Evolutionary conservation across 1,284 basidiomycete genomes (phyloP).

Genomic region (Trametes polyzona): DNA sequence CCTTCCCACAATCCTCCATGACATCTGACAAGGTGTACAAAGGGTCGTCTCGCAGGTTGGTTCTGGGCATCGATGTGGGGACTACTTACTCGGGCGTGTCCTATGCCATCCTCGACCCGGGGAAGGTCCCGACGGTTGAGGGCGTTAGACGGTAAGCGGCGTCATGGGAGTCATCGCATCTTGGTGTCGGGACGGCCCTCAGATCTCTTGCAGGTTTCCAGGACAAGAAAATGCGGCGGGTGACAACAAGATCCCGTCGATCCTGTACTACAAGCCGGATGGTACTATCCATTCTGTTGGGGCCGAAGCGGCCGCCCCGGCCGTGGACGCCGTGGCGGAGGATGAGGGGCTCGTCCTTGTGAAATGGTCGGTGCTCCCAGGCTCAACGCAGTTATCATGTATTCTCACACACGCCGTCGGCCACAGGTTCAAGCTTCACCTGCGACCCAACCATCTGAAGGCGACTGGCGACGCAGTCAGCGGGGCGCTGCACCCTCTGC

Average conservation of each 20-base stretch:
- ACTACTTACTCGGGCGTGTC: slow-evolving; percentile 57
- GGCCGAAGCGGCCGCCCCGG: slow-evolving; percentile 53
- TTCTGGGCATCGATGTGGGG: slow-evolving; percentile 55
- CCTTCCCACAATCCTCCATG: slow-evolving; percentile 9
- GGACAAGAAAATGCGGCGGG: slow-evolving; percentile 45
- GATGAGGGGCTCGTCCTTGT: slow-evolving; percentile 51
- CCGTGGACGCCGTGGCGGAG: slow-evolving; percentile 44
- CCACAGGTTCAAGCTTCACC: slow-evolving; percentile 66
- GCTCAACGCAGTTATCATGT: too few relatives aligned
- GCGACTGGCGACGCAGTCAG: slow-evolving; percentile 27
- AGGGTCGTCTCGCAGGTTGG: slow-evolving; percentile 41
- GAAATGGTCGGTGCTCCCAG: slow-evolving; percentile 48
- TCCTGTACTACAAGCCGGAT: slow-evolving; percentile 54
- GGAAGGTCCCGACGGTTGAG: slow-evolving; percentile 49
- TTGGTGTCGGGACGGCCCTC: too few relatives aligned
- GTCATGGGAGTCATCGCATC: background rate
- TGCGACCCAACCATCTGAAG: slow-evolving; percentile 45
- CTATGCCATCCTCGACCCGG: slow-evolving; percentile 50
- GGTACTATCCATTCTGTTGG: slow-evolving; percentile 52
- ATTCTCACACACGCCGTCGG: too few relatives aligned
- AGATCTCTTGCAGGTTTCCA: slow-evolving; percentile 40
- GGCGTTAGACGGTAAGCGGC: slow-evolving; percentile 46
- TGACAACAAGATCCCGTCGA: slow-evolving; percentile 58
- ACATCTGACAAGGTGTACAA: slow-evolving; percentile 15
- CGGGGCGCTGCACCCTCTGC: slow-evolving; percentile 46